Percentiles rank a stretch among this genome's conserved stretches.
These are phyloP conservation scores for Collybia sp. DNA, from an alignment of 768 basidiomycete species.

Conservation along the genomic window DNA sequence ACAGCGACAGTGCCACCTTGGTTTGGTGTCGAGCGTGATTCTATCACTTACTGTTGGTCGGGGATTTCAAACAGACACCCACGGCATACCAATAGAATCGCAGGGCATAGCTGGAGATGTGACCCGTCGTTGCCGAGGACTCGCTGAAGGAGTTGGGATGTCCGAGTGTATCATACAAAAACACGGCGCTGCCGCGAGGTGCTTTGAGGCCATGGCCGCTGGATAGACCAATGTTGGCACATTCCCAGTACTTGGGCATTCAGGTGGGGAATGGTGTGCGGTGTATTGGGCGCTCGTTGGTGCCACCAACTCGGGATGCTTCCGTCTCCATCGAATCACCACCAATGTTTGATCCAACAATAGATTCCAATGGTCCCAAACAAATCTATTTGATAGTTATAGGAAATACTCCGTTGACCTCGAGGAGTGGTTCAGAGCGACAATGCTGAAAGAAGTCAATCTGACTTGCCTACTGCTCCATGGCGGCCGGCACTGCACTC, in stretches of 20 bases:
- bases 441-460: not conserved
- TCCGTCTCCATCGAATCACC: not conserved
- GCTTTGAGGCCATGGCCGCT: no score
- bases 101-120: slow-evolving; percentile 65
- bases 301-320: no score
- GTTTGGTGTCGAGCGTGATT: slow-evolving; percentile 81
- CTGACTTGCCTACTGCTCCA: not conserved
- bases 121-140: slow-evolving; percentile 70
- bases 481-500: slow-evolving; percentile 38
- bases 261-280: no score
- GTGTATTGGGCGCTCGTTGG: no score
- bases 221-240: no score
- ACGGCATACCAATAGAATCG: slow-evolving; percentile 57
- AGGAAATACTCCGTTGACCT: no score
- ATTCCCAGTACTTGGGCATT: no score
- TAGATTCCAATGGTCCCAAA: no score
- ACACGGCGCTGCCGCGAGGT: slow-evolving; percentile 24
- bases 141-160: slow-evolving; percentile 78
- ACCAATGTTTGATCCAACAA: not conserved
- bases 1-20: slow-evolving; percentile 40
- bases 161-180: slow-evolving; percentile 90
- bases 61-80: not conserved
- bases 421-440: not conserved
- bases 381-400: no score
- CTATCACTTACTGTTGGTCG: slow-evolving; percentile 27